These are phyloP conservation scores for Exutisphaerella laricina DNA, from an alignment of 2,329 filamentous ascomycete species.

Conservation along the genomic window DNA sequence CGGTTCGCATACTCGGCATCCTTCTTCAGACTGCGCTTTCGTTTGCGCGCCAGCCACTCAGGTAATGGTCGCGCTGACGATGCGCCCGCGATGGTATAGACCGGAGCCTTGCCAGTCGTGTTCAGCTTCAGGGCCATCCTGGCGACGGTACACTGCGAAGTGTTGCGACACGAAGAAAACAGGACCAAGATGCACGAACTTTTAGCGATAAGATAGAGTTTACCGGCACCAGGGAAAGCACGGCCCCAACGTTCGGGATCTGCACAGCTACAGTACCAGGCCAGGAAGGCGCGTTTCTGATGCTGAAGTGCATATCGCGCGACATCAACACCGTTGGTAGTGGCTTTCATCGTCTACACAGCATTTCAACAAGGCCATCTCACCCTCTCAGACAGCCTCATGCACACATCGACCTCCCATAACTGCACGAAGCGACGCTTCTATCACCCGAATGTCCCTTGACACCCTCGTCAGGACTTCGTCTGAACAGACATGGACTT, in stretches of 20 bases:
- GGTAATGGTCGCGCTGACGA: slow-evolving; percentile 81
- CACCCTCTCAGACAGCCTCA: slow-evolving; percentile 1
- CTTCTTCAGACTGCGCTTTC: slow-evolving; percentile 87
- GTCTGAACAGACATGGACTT: slow-evolving; percentile 30
- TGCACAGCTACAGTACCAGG: not conserved
- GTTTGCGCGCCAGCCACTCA: slow-evolving; percentile 86
- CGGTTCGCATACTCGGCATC: slow-evolving; percentile 90
- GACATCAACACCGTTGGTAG: not conserved
- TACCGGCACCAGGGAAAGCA: not conserved
- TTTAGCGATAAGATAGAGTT: not conserved
- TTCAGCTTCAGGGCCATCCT: slow-evolving; percentile 64
- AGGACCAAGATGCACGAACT: too few relatives aligned
- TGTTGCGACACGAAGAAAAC: not conserved
- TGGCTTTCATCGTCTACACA: too few relatives aligned
- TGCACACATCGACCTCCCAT: not conserved
- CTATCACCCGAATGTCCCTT: slow-evolving; percentile 26
- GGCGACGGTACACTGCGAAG: not conserved
- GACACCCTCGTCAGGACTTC: slow-evolving; percentile 3
- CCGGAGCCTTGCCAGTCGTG: slow-evolving; percentile 74
- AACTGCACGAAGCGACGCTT: slow-evolving; percentile 6
- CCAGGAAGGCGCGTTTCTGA: not conserved
- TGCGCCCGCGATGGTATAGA: slow-evolving; percentile 92
- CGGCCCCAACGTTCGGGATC: too few relatives aligned
- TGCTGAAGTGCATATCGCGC: too few relatives aligned
- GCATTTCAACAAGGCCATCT: too few relatives aligned